These are phyloP conservation scores for Agaricus bisporus DNA, from an alignment of 768 basidiomycete genomes.

Conservation along the genomic window DNA sequence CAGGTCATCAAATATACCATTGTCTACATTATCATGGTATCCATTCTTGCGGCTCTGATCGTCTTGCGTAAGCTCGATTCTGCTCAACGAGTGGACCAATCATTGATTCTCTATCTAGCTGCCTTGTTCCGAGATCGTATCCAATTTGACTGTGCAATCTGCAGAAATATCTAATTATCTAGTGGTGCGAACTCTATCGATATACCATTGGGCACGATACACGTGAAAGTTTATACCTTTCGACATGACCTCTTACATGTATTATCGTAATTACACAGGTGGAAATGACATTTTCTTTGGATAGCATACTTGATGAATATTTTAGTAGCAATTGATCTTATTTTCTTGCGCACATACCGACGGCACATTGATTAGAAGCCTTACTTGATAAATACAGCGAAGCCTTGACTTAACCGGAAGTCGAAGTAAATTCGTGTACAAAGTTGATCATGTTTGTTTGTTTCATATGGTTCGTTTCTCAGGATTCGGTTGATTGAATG, in stretches of 20 bases:
- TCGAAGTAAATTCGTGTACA: neutral
- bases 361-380: neutral
- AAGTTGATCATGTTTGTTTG: slow-evolving; percentile 7
- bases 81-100: neutral
- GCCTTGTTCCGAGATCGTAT: slow-evolving; percentile 78
- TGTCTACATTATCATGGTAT: slow-evolving; percentile 73
- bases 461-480: slow-evolving; percentile 14
- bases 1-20: slow-evolving; percentile 82
- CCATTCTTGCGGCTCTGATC: slow-evolving; percentile 75
- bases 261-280: slow-evolving; percentile 12
- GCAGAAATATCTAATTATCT: slow-evolving; percentile 75
- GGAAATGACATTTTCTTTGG: slow-evolving; percentile 8
- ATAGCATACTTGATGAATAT: slow-evolving; percentile 1
- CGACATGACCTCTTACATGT: slow-evolving; percentile 7
- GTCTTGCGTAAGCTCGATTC: slow-evolving; percentile 59
- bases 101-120: slow-evolving; percentile 37
- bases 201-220: slow-evolving; percentile 6
- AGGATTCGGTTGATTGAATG: slow-evolving; percentile 1
- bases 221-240: slow-evolving; percentile 2
- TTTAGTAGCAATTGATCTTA: neutral
- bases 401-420: too few relatives aligned
- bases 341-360: neutral
- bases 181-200: slow-evolving; percentile 13
- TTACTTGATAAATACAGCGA: too few relatives aligned
- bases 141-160: slow-evolving; percentile 74